These are phyloP conservation scores for Handroanthus guayacan DNA, from an alignment of 257 asterid genomes.

Conservation along the genomic window DNA sequence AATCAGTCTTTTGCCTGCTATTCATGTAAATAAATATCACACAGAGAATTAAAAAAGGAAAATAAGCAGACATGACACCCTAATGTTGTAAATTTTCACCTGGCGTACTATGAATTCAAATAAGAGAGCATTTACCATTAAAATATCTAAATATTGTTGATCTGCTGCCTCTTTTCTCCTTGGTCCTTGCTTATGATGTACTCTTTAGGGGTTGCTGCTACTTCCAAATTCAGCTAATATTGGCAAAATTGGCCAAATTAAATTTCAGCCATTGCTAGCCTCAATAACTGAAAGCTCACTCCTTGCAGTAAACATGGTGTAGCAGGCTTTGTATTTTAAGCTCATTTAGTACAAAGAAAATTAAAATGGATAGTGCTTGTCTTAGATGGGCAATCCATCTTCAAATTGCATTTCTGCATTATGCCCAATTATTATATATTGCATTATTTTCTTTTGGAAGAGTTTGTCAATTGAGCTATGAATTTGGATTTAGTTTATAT, in stretches of 20 bases:
- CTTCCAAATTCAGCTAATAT: slow-evolving; percentile 22
- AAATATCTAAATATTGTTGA: slow-evolving; percentile 10
- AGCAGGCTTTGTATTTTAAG: background rate
- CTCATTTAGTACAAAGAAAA: background rate
- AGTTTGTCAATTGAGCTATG: slow-evolving; percentile 2
- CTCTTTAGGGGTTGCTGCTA: background rate
- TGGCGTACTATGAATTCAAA: background rate
- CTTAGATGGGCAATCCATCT: slow-evolving; percentile 16
- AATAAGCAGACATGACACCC: background rate
- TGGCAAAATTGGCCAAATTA: background rate
- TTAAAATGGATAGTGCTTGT: slow-evolving; percentile 9
- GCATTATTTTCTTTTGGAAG: background rate
- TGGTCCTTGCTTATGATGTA: slow-evolving; percentile 25
- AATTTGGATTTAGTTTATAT: slow-evolving; percentile 11
- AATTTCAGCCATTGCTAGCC: background rate
- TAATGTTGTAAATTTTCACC: background rate
- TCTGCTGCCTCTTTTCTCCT: background rate
- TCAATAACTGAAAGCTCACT: slow-evolving; percentile 23
- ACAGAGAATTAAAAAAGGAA: background rate
- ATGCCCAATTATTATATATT: slow-evolving; percentile 4
- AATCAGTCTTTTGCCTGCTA: slow-evolving; percentile 6
- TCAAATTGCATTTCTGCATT: slow-evolving; percentile 18
- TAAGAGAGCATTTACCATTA: background rate
- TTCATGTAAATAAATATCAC: slow-evolving; percentile 1
- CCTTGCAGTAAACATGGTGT: background rate